A percentile compares a stretch with the other conserved stretches of the same genome.
phyloP scores from a whole-genome alignment of 768 basidiomycete species.

The Calocybe cyanea region DNA sequence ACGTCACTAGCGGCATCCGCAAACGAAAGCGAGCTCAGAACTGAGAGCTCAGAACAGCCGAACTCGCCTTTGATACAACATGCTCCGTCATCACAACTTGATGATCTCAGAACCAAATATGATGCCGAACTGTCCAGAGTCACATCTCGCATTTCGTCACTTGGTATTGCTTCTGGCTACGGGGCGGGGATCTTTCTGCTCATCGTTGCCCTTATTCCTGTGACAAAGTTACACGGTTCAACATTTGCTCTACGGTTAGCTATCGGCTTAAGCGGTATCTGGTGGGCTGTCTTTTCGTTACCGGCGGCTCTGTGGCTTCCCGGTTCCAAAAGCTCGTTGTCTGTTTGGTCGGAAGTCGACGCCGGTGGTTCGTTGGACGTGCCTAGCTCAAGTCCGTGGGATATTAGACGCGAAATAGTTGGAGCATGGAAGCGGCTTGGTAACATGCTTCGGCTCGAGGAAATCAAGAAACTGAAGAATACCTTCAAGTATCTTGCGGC shows the following conservation, averaged over 20 bases:
- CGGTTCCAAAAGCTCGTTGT: slow-evolving; percentile 18
- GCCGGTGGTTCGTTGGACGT: slow-evolving; percentile 17
- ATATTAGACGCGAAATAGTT: slow-evolving; percentile 45
- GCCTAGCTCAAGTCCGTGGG: slow-evolving; percentile 33
- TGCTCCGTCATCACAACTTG: slow-evolving; percentile 13
- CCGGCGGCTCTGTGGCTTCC: slow-evolving; percentile 79
- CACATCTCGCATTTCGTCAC: slow-evolving; percentile 79
- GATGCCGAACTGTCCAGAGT: slow-evolving; percentile 60
- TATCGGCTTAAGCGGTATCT: slow-evolving; percentile 79
- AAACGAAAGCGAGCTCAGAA: slow-evolving; percentile 18
- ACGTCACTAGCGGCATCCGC: slow-evolving; percentile 7
- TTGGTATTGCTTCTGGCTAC: slow-evolving; percentile 86
- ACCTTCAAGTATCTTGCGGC: slow-evolving; percentile 90
- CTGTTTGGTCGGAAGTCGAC: slow-evolving; percentile 12
- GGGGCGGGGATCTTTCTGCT: slow-evolving; percentile 76
- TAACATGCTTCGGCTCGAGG: slow-evolving; percentile 66
- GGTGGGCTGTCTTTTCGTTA: slow-evolving; percentile 84
- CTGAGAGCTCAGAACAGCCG: slow-evolving; percentile 21
- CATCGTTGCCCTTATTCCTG: slow-evolving; percentile 73
- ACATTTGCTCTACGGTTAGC: slow-evolving; percentile 79
- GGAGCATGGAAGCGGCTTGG: slow-evolving; percentile 76
- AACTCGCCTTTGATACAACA: slow-evolving; percentile 37
- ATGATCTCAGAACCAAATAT: slow-evolving; percentile 38
- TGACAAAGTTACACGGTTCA: slow-evolving; percentile 66
- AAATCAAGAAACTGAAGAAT: slow-evolving; percentile 71